Evolutionary conservation across 345 rosid species (phyloP).

Genomic region (Lagerstroemia speciosa): DNA sequence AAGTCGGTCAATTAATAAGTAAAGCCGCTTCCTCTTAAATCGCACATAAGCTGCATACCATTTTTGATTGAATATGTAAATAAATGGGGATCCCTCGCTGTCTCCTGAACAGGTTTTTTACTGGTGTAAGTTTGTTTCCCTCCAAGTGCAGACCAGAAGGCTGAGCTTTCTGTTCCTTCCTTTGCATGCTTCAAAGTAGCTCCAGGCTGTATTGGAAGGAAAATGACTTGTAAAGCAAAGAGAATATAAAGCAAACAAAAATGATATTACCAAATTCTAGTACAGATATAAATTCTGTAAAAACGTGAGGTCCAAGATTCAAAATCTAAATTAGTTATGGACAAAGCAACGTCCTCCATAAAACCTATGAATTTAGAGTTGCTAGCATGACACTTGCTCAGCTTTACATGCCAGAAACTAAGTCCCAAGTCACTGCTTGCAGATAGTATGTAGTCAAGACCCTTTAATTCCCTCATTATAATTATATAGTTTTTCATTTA

Average conservation of each 20-base stretch:
- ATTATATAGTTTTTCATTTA: too few species aligned
- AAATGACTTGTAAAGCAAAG: background rate
- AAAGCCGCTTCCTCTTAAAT: background rate
- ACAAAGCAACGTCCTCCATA: background rate
- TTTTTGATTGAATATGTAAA: slow-evolving; percentile 55
- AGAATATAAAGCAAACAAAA: background rate
- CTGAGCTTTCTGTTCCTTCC: slow-evolving; percentile 94
- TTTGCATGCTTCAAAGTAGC: slow-evolving; percentile 74
- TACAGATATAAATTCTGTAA: too few species aligned
- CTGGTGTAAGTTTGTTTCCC: slow-evolving; percentile 88
- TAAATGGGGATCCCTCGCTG: slow-evolving; percentile 79
- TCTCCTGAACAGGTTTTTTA: slow-evolving; percentile 53
- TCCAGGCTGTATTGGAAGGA: slow-evolving; percentile 61
- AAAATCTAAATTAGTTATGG: background rate
- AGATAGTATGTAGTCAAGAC: background rate
- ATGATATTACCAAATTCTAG: background rate
- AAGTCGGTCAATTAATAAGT: background rate
- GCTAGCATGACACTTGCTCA: background rate
- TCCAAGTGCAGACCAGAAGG: slow-evolving; percentile 96
- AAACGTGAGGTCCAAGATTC: background rate
- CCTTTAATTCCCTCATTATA: background rate
- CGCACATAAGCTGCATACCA: slow-evolving; percentile 34
- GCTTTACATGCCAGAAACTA: background rate
- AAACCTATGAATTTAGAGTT: background rate
- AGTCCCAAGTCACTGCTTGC: background rate